A percentile compares a stretch with the other conserved stretches of the same genome.
phyloP scores from a whole-genome alignment of 2,329 filamentous ascomycete species.

The Colletotrichum viniferum region DNA sequence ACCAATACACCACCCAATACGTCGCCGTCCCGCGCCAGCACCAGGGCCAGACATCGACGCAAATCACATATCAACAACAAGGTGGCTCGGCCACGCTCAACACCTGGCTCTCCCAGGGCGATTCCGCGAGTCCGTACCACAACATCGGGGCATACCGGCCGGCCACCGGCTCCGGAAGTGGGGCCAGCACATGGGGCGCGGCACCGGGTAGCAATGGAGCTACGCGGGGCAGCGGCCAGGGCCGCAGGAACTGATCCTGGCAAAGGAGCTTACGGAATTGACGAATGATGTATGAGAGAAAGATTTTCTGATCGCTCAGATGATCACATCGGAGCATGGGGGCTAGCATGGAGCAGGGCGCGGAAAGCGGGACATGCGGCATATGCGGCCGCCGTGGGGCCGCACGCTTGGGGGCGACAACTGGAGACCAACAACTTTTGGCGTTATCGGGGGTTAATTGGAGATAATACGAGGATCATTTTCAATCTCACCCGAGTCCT shows the following conservation, averaged over 20 bases:
- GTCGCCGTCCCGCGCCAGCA: not conserved
- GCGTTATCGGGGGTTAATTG: not conserved
- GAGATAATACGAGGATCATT: not conserved
- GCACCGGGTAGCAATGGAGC: conserved; percentile 1
- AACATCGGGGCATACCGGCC: not conserved
- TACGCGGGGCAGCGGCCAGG: not conserved
- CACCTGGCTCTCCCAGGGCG: not conserved
- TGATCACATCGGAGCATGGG: not conserved
- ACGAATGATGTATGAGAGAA: not conserved
- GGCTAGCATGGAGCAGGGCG: not conserved
- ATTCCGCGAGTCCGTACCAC: not conserved
- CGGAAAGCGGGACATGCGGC: not conserved
- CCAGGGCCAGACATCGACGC: not conserved
- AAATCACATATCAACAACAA: not conserved
- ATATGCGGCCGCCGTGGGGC: not conserved
- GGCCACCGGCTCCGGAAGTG: not conserved
- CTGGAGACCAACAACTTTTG: not conserved
- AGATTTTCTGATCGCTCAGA: not conserved
- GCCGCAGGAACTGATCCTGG: not conserved
- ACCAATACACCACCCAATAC: not conserved
- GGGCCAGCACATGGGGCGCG: not conserved
- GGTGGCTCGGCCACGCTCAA: not conserved
- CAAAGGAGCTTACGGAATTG: not conserved
- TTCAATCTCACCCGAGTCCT: not conserved
- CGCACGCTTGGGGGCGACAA: not conserved